A percentile compares a stretch with the other conserved stretches of the same genome.
Conservation (phyloP, 352 stramenopile genomes). For the Phytophthora sojae region DNA sequence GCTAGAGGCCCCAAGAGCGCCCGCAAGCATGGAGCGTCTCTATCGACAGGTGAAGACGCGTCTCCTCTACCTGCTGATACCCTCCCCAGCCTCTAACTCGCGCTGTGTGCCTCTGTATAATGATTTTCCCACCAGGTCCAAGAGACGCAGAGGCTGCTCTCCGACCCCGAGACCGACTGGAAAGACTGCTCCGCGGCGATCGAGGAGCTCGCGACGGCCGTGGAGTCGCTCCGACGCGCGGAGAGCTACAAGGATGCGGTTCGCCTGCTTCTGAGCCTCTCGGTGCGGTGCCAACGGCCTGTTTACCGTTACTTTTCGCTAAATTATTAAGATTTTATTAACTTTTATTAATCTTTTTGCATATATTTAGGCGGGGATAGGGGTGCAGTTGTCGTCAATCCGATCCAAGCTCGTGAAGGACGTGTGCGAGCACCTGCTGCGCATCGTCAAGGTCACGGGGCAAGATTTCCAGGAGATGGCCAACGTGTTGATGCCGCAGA, state of each 20-base stretch:
- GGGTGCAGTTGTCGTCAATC: slow-evolving; percentile 48
- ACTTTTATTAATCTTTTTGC: slow-evolving; percentile 3
- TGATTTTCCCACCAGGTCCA: slow-evolving; percentile 41
- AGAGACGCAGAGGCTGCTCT: slow-evolving; percentile 46
- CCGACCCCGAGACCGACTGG: slow-evolving; percentile 49
- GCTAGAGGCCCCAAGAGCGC: slow-evolving; percentile 2
- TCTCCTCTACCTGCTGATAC: slow-evolving; percentile 19
- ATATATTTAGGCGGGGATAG: slow-evolving; percentile 46
- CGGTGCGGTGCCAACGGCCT: slow-evolving; percentile 37
- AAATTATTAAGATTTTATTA: slow-evolving; percentile 2
- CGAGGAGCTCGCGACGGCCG: slow-evolving; percentile 50
- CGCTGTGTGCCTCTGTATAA: slow-evolving; percentile 22
- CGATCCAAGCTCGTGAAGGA: slow-evolving; percentile 64
- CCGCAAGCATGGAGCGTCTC: slow-evolving; percentile 36
- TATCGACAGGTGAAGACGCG: slow-evolving; percentile 20
- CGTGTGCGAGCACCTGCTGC: slow-evolving; percentile 51
- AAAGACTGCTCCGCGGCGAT: slow-evolving; percentile 44
- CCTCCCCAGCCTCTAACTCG: slow-evolving; percentile 12
- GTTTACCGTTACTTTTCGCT: slow-evolving; percentile 12
- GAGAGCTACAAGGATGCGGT: slow-evolving; percentile 43
- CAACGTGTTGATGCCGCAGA: slow-evolving; percentile 58
- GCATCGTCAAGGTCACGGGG: slow-evolving; percentile 57
- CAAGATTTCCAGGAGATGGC: slow-evolving; percentile 62
- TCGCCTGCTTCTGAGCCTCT: slow-evolving; percentile 50
- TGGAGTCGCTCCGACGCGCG: slow-evolving; percentile 47